Conservation (phyloP, 192 early-diverging fungal genomes). For the Mortierella antarctica region DNA sequence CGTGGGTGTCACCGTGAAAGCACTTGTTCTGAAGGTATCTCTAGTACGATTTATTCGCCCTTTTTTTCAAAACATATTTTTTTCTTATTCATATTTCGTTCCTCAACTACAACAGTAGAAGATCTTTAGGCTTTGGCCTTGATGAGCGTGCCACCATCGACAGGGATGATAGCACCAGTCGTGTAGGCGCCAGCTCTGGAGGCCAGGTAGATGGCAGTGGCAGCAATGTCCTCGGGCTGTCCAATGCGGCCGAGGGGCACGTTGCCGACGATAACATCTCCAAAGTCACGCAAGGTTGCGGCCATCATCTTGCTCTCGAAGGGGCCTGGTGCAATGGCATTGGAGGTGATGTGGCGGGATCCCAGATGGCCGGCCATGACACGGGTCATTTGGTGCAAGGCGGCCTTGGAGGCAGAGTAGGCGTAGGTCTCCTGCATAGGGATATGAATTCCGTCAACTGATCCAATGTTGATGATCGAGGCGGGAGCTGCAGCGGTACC, state of each 20-base stretch:
- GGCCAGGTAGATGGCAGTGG: constrained; percentile 81
- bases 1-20: too few species aligned
- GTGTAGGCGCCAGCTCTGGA: constrained; percentile 82
- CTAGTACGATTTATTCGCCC: too few species aligned
- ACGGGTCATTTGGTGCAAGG: constrained; percentile 77
- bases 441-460: constrained; percentile 71
- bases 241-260: constrained; percentile 86
- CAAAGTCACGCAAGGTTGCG: constrained; percentile 63
- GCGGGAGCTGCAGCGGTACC: constrained; percentile 67
- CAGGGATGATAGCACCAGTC: constrained; percentile 83
- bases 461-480: constrained; percentile 93
- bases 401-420: constrained; percentile 85
- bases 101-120: not conserved
- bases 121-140: constrained; percentile 52
- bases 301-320: constrained; percentile 87
- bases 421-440: constrained; percentile 70
- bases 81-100: not conserved
- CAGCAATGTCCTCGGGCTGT: constrained; percentile 86
- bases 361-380: constrained; percentile 75
- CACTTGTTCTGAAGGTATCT: too few species aligned
- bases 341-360: constrained; percentile 66
- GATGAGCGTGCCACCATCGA: constrained; percentile 81
- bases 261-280: constrained; percentile 61
- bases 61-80: not conserved
- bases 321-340: constrained; percentile 77